Base-by-base conservation (phyloP, 768 basidiomycete species). In the Gymnopilus dilepis region DNA sequence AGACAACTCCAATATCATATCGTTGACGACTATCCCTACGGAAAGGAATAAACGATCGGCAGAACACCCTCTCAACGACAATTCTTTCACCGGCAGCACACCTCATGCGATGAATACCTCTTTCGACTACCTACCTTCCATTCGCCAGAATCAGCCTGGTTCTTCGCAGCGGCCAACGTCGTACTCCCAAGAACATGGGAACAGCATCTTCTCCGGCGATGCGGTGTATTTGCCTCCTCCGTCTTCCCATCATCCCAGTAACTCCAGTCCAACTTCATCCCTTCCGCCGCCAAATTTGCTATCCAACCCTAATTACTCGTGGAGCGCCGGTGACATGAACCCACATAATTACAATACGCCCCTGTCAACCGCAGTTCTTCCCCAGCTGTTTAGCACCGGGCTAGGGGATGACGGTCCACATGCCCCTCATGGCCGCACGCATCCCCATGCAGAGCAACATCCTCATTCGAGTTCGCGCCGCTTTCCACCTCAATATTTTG, bases 341-440 rank as follows among this genome's bases (percentile, higher is more conserved):
- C 55, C 72, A 12, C 69, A 69, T 54, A 67, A 73, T 56, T 80
- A 80, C 67, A 70, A 80, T 22, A 79, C 79, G 6, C 78, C 83
- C 43, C 67, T 91, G 42, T 88, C 90, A 21, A 91, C 90, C 17
- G 87, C 89, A 0, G 88, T 89, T 24, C 80, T 92, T 42, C 88
- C 90, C 0, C 89, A 90, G 64, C 77, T 88, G 66, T 92, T 90
- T 70, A 91, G 88, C 74, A 90, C 90, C 4, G 90, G 89, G 0
- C 74, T 91, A 48, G 79, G 84, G 2, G 87, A 86, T 62, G 84
- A 84, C 40, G 80, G 62, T 7, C 19, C 56, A 11, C 66, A 61
- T 19, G 40, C 53, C 13, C 47, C 61, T 3, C 58, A 55, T 43
- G 62, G 64, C 48, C 70, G 59, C 31, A 24, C 60, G 45, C 61